phyloP scores from a whole-genome alignment of 345 rosid genomes.

The Mangifera indica region DNA sequence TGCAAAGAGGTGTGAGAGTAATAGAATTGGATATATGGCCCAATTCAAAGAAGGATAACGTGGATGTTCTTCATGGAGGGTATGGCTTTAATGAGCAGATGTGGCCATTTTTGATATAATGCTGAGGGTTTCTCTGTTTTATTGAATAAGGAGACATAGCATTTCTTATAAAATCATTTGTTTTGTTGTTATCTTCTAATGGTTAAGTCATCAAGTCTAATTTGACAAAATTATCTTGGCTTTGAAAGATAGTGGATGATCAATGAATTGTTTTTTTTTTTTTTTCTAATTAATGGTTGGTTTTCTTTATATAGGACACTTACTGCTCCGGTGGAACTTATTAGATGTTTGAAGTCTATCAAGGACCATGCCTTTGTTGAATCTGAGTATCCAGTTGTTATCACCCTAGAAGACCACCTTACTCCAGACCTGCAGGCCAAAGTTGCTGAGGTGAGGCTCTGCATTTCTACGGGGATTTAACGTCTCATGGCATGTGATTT shows the following conservation, averaged over 20 bases:
- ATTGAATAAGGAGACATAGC: background rate
- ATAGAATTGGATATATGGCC: constrained; percentile 97
- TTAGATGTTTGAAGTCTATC: constrained; percentile 71
- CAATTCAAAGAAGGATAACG: constrained; percentile 61
- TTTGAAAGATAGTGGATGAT: background rate
- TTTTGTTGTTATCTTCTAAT: background rate
- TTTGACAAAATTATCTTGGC: background rate
- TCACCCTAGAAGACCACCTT: constrained; percentile 97
- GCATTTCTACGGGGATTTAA: constrained; percentile 14
- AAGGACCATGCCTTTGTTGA: constrained; percentile 69
- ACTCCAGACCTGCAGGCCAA: constrained; percentile 79
- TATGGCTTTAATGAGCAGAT: constrained; percentile 26
- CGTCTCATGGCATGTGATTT: constrained; percentile 18
- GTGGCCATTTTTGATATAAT: background rate
- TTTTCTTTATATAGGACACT: constrained; percentile 58
- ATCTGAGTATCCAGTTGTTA: constrained; percentile 84
- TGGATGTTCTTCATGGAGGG: constrained; percentile 93
- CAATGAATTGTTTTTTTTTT: background rate
- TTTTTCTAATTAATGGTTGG: background rate
- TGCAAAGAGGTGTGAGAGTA: constrained; percentile 78
- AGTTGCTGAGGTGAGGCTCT: constrained; percentile 68
- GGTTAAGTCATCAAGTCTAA: background rate
- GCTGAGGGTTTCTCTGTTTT: constrained; percentile 2
- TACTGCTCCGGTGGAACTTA: constrained; percentile 76
- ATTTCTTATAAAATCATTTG: background rate